Conservation (phyloP, 495 filamentous ascomycete species). For the Ascobolus immersus region DNA sequence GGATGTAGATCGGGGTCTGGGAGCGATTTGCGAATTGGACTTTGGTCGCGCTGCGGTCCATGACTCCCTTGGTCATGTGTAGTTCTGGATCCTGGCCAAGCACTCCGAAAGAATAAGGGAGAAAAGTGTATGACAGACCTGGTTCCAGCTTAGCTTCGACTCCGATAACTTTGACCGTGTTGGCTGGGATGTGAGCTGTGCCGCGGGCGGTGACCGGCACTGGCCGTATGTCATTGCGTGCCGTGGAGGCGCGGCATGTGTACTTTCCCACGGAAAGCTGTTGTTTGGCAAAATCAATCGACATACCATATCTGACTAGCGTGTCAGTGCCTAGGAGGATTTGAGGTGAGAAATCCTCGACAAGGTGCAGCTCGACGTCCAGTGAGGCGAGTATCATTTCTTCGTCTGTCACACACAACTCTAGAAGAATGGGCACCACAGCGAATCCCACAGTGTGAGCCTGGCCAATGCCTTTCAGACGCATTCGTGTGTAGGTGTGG, state of each 20-base stretch:
- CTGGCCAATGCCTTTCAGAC: too few species aligned
- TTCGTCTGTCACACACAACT: too few species aligned
- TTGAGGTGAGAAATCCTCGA: not conserved
- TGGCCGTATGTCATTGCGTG: not conserved
- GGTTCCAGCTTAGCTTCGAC: too few species aligned
- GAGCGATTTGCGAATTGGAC: not conserved
- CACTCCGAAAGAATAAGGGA: not conserved
- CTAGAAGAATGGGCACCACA: too few species aligned
- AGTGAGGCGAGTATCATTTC: too few species aligned
- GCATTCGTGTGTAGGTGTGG: too few species aligned
- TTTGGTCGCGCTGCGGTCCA: not conserved
- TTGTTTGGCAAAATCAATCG: too few species aligned
- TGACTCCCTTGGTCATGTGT: not conserved
- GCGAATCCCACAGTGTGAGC: too few species aligned
- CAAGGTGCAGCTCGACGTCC: not conserved
- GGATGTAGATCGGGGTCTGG: not conserved
- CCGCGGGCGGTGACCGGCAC: too few species aligned
- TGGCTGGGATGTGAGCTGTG: too few species aligned
- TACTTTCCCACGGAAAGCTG: not conserved
- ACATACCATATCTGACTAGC: not conserved
- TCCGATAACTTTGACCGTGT: too few species aligned
- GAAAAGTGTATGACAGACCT: not conserved
- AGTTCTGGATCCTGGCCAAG: too few species aligned
- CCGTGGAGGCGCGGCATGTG: not conserved
- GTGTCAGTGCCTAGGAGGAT: not conserved